phyloP scores from a whole-genome alignment of 163 green algal genomes.

The Volvox carteri region DNA sequence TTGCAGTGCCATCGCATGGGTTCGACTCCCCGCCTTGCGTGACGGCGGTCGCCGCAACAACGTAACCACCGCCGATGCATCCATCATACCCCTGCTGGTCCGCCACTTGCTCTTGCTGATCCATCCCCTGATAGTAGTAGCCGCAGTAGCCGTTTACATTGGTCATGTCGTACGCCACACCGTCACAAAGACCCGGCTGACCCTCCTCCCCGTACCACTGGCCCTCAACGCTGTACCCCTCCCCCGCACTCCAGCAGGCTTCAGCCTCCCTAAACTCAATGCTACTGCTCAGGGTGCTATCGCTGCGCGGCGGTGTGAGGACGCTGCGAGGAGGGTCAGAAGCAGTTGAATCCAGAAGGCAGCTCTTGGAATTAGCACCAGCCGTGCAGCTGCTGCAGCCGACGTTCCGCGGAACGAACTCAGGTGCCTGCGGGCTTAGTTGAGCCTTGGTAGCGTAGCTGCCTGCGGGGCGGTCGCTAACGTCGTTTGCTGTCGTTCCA shows the following conservation, averaged over 20 bases:
- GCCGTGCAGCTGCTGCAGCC: too few relatives aligned
- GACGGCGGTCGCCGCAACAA: background rate
- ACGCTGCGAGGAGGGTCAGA: background rate
- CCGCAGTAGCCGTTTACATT: background rate
- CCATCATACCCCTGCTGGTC: background rate
- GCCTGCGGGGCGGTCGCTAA: too few relatives aligned
- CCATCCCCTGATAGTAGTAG: background rate
- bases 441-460: background rate
- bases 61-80: background rate
- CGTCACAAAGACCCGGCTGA: too few relatives aligned
- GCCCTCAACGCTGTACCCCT: too few relatives aligned
- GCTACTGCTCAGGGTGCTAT: constrained; percentile 25
- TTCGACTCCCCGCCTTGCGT: background rate
- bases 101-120: background rate
- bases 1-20: background rate
- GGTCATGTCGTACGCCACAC: background rate
- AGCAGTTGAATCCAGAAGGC: background rate
- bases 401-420: constrained; percentile 26
- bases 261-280: background rate
- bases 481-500: too few relatives aligned
- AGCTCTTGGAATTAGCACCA: background rate
- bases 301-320: background rate
- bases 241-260: too few relatives aligned
- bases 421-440: background rate
- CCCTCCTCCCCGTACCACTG: background rate